phyloP scores from a whole-genome alignment of 768 basidiomycete species.

The Dictyophora rubrovolvata region DNA sequence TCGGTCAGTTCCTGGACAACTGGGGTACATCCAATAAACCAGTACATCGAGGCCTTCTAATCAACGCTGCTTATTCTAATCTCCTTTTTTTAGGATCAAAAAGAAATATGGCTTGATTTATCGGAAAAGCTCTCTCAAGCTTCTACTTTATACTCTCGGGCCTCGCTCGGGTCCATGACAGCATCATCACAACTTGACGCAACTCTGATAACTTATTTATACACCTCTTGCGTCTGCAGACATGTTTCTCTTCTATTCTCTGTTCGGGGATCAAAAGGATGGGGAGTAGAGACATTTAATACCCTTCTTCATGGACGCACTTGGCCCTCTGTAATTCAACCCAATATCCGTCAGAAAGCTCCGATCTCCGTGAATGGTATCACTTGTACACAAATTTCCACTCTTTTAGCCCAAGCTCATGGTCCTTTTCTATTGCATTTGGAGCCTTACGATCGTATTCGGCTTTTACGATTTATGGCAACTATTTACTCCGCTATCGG shows the following conservation, averaged over 20 bases:
- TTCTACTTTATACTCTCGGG: constrained; percentile 47
- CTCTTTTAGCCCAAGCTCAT: constrained; percentile 59
- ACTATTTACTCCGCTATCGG: constrained; percentile 73
- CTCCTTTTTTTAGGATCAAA: constrained; percentile 33
- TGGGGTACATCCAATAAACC: constrained; percentile 48
- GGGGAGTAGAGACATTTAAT: constrained; percentile 70
- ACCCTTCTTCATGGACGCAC: constrained; percentile 62
- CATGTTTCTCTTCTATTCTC: constrained; percentile 67
- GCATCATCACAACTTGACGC: constrained; percentile 36
- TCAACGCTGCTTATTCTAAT: constrained; percentile 35
- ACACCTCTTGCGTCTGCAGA: constrained; percentile 55
- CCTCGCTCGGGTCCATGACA: constrained; percentile 32
- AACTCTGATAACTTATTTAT: constrained; percentile 57
- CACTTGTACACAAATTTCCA: constrained; percentile 55
- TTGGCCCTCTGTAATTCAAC: constrained; percentile 49
- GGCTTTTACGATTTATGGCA: constrained; percentile 58
- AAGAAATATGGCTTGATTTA: constrained; percentile 69
- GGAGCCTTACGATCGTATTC: constrained; percentile 63
- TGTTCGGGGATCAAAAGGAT: constrained; percentile 80
- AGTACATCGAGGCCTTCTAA: constrained; percentile 6
- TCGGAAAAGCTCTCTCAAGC: constrained; percentile 66
- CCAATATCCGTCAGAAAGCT: constrained; percentile 34
- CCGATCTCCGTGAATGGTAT: constrained; percentile 56
- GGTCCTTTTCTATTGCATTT: constrained; percentile 84
- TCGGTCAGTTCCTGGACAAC: constrained; percentile 67